Evolutionary conservation across 106 monocot species (phyloP).

Genomic region (Iris macrosiphon): DNA sequence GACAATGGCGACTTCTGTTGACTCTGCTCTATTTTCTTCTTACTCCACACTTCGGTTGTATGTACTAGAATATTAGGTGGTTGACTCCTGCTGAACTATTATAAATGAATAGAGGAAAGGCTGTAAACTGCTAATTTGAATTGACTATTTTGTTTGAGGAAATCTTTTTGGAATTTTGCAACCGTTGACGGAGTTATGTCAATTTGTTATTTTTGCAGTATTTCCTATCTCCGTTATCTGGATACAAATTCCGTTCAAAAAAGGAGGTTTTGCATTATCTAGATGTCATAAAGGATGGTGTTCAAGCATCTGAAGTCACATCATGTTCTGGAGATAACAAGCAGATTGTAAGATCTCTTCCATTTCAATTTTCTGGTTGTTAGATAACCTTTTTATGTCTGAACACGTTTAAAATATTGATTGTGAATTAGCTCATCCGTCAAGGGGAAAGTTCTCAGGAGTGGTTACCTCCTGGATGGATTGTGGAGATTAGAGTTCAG

Average conservation of each 20-base stretch:
- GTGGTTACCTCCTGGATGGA: conserved; percentile 38
- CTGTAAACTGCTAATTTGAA: no score
- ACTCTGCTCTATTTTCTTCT: no score
- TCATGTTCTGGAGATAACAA: conserved; percentile 6
- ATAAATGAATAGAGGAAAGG: no score
- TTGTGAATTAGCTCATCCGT: conserved; percentile 1
- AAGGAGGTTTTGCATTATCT: conserved; percentile 21
- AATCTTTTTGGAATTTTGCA: no score
- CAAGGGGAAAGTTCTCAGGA: conserved; percentile 4
- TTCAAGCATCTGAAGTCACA: background rate
- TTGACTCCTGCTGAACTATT: no score
- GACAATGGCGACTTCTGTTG: no score
- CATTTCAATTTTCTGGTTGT: background rate
- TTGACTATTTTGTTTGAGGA: no score
- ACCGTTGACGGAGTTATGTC: no score
- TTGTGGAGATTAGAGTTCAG: conserved; percentile 24
- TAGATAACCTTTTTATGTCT: background rate
- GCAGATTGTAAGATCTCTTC: conserved; percentile 8
- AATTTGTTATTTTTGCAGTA: conserved; percentile 15
- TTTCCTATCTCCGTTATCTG: conserved; percentile 17
- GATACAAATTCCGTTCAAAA: conserved; percentile 15
- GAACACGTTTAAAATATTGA: background rate
- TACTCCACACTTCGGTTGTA: no score
- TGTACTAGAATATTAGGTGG: background rate
- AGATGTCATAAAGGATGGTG: conserved; percentile 1